These are phyloP conservation scores for Leishmania amazonensis DNA, from an alignment of 208 protist genomes.

Conservation along the genomic window DNA sequence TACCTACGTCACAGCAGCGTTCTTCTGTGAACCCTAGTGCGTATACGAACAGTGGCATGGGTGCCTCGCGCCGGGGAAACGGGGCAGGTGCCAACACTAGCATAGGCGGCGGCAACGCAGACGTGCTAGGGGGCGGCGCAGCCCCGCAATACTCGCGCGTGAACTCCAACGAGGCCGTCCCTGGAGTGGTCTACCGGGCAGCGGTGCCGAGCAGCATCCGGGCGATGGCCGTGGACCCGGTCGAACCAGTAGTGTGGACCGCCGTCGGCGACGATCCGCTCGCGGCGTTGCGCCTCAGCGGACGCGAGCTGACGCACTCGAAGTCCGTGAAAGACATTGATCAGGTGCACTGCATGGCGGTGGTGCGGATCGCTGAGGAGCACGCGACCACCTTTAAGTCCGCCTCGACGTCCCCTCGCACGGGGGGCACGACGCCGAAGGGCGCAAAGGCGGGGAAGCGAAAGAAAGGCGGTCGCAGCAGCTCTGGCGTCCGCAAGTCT, in stretches of 20 bases:
- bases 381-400: conserved; percentile 71
- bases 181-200: conserved; percentile 61
- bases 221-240: conserved; percentile 70
- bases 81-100: conserved; percentile 4
- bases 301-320: conserved; percentile 48
- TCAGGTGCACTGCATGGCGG: conserved; percentile 84
- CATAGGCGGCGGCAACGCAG: conserved; percentile 6
- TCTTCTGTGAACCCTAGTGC: background rate
- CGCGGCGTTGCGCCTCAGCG: conserved; percentile 59
- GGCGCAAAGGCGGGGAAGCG: conserved; percentile 11
- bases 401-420: conserved; percentile 12
- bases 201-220: conserved; percentile 43
- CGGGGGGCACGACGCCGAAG: conserved; percentile 9
- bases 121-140: conserved; percentile 1
- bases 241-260: conserved; percentile 60
- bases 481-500: conserved; percentile 19
- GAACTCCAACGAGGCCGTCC: conserved; percentile 27
- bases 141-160: conserved; percentile 29
- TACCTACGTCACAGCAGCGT: background rate
- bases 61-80: conserved; percentile 5
- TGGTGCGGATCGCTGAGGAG: conserved; percentile 69
- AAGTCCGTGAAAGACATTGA: conserved; percentile 62
- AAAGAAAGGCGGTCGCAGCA: conserved; percentile 26
- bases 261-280: conserved; percentile 84
- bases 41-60: background rate